Conservation (phyloP, 148 eudicot genomes). For the Rhododendron griersonianum region DNA sequence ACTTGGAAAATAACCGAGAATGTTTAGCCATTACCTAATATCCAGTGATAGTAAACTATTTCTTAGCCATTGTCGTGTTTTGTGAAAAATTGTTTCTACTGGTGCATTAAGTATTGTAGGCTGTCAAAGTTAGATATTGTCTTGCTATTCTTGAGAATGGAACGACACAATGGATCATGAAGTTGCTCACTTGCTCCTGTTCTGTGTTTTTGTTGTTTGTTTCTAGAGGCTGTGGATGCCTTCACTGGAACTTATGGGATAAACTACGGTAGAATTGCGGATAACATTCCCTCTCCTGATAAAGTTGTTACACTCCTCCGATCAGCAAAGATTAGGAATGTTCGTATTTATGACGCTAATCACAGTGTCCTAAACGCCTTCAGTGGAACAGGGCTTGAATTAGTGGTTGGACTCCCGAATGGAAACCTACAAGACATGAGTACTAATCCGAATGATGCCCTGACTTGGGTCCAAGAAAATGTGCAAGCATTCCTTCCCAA, state of each 20-base stretch:
- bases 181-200: neutral
- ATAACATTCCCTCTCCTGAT: conserved; percentile 64
- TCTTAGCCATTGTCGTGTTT: neutral
- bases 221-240: conserved; percentile 10
- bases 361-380: conserved; percentile 65
- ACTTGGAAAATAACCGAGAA: neutral
- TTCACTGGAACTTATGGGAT: conserved; percentile 57
- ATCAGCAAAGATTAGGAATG: conserved; percentile 61
- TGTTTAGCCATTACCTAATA: neutral
- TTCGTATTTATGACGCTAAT: conserved; percentile 57
- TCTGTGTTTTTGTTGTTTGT: conserved; percentile 7
- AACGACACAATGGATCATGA: neutral
- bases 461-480: conserved; percentile 64
- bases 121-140: neutral
- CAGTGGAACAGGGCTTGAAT: conserved; percentile 63
- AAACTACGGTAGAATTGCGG: conserved; percentile 71
- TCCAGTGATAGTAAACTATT: neutral
- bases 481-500: conserved; percentile 45
- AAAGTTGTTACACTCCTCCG: conserved; percentile 50
- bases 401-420: conserved; percentile 68
- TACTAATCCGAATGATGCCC: conserved; percentile 45
- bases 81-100: neutral
- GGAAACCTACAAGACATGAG: conserved; percentile 49
- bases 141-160: neutral
- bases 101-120: neutral